Base-by-base conservation (phyloP, 148 eudicot species). In the Diospyros lotus region DNA sequence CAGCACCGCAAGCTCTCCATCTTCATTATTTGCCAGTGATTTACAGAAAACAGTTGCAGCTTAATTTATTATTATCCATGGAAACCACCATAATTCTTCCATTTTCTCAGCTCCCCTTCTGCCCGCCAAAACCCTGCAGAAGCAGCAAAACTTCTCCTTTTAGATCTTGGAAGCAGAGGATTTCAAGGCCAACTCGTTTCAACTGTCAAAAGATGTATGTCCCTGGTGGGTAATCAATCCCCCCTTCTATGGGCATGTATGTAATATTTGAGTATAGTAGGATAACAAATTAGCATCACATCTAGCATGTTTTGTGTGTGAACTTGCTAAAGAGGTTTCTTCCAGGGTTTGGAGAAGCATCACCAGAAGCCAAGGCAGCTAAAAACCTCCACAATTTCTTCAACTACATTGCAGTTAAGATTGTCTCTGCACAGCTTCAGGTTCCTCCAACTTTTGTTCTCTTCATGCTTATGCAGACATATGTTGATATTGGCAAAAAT, bases 341-440 rank as follows among this genome's bases (percentile, higher is more conserved):
- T 84, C 74, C 78, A 94, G 98, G 98, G 51, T 92, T 86, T 66
- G 98, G 98, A 71, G 93, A 92, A 77, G 92, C 94, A 69, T 88
- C 98, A 12, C 98, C 98, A 45, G 98, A 95, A 86, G 86, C 88
- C 44, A 90, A 87, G 80, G 97, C 97, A 73, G 96, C 97, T 6
- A 84, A 77, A 54, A n/a, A 48, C 52, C 52, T 48, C 52, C 52
- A 48, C 4, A 5, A 56, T 15, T 56, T 15, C n/a, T 56, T 56
- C 60, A 56, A 56, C 2, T 56, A 56, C 2, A 56, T 15, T 9
- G 60, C 60, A 10, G 60, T 10, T 56, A 15, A 56, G 2, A 15
- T 10, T 56, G 13, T 56, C 12, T 56, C 4, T 2, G 60, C n/a
- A 48, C 52, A 48, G 4, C 52, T 3, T 48, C 52, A 4, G 7